These are phyloP conservation scores for Auxenochlorella protothecoides DNA, from an alignment of 139 green algal species.

Conservation along the genomic window DNA sequence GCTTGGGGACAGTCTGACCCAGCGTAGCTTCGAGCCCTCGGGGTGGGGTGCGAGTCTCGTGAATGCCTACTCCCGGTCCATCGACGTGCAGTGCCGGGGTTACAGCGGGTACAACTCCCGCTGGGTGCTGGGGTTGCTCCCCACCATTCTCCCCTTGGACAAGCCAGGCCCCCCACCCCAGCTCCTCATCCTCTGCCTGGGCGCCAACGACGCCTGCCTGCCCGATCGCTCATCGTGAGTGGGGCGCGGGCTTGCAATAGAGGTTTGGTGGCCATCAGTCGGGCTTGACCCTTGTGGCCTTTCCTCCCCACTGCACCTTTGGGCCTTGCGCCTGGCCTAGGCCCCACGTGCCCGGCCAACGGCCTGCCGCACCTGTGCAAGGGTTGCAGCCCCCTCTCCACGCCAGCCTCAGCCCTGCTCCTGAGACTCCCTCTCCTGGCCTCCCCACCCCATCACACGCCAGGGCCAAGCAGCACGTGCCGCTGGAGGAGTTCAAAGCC, in stretches of 20 bases:
- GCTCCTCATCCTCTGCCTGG: constrained; percentile 77
- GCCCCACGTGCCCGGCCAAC: background rate
- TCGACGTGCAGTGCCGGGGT: constrained; percentile 51
- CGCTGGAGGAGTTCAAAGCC: constrained; percentile 50
- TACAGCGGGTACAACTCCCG: constrained; percentile 82
- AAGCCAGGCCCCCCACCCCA: background rate
- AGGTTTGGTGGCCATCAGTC: background rate
- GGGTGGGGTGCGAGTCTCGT: constrained; percentile 51
- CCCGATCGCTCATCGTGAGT: constrained; percentile 38
- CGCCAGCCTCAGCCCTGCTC: constrained; percentile 37
- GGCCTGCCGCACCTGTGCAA: too few relatives aligned
- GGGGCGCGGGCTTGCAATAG: background rate
- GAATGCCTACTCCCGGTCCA: constrained; percentile 39
- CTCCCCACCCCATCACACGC: too few relatives aligned
- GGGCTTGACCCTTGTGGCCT: background rate
- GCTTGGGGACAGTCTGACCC: constrained; percentile 71
- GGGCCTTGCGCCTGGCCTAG: too few relatives aligned
- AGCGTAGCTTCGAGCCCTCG: constrained; percentile 38
- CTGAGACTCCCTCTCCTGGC: constrained; percentile 1
- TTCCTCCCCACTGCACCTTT: background rate
- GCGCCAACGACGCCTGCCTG: constrained; percentile 83
- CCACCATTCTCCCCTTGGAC: constrained; percentile 35
- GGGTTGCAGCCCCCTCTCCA: background rate
- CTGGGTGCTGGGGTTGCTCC: constrained; percentile 57
- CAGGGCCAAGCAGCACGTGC: constrained; percentile 74